A percentile compares a stretch with the other conserved stretches of the same genome.
Evolutionary conservation across 768 basidiomycete genomes (phyloP).

Genomic region (Cantharellus cinnabarinus): DNA sequence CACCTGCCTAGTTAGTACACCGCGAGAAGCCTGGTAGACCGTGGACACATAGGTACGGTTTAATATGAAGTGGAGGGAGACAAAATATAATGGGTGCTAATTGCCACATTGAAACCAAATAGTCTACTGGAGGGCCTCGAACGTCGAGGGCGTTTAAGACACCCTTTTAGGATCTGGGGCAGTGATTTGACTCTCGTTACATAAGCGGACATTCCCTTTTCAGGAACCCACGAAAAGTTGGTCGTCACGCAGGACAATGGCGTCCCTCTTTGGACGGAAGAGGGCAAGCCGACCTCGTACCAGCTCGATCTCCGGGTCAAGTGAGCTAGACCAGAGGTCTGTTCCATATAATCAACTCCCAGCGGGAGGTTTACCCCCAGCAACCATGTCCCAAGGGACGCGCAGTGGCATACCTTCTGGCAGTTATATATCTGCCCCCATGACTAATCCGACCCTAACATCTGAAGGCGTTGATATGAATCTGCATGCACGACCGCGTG

Average conservation of each 20-base stretch:
- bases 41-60: too few relatives aligned
- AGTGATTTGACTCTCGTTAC: too few relatives aligned
- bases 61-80: too few relatives aligned
- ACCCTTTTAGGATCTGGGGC: too few relatives aligned
- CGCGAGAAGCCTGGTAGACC: too few relatives aligned
- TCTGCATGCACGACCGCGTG: constrained; percentile 22
- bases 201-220: too few relatives aligned
- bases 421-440: constrained; percentile 50
- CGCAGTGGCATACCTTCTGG: constrained; percentile 18
- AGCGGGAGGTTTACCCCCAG: constrained; percentile 31
- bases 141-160: too few relatives aligned
- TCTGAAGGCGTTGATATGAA: constrained; percentile 52
- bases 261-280: constrained; percentile 44
- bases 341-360: constrained; percentile 54
- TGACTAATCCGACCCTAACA: constrained; percentile 65
- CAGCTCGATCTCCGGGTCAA: constrained; percentile 29
- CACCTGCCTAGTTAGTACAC: too few relatives aligned
- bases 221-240: too few relatives aligned
- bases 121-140: too few relatives aligned
- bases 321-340: constrained; percentile 41
- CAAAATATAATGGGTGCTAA: too few relatives aligned
- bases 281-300: constrained; percentile 35
- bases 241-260: constrained; percentile 24
- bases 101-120: too few relatives aligned
- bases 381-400: constrained; percentile 33